Evolutionary conservation across 257 asterid species (phyloP), one percentile per base, ranked within the genome.

Genomic region (Solanum medicagineum): DNA sequence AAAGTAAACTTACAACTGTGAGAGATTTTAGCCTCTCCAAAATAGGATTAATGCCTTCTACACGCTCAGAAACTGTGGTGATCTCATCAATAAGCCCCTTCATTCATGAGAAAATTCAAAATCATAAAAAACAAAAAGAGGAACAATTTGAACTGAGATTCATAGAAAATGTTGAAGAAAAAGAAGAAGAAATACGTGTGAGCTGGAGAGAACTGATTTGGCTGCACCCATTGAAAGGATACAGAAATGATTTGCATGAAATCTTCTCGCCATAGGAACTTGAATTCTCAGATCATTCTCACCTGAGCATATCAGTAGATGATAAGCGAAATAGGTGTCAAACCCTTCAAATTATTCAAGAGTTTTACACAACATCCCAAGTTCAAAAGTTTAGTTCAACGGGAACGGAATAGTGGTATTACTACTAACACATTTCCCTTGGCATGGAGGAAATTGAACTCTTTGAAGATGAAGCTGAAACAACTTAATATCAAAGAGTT

Each of bases 11-110:
- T 88, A 97, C 98, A 79, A 92, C 91, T 90, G 90, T 86, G 60
- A 95, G 97, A 88, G 98, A 94, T 87, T 91, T 90, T 56, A 97
- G 95, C 92, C 89, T 92, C 90, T 95, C 91, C 8, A 97, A 77
- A 47, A 94, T 85, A 51, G 98, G 98, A 90, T 95, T 98, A 57
- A 87, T 88, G 85, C 84, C 92, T 86, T 91, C 91, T 17, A 92
- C 66, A 36, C 93, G 96, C 90, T 93, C 97, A 56, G 98, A 93
- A 49, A 96, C 95, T 10, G 98, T 94, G 83, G 99, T 96, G 87
- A 96, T 94, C 87, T 88, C 97, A 80, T 93, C 97, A 66, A 81
- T 91, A 85, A 91, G 85, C 81, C 90, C 87, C 94, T 91, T 85
- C 68, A 66, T 57, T 53, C 65, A 85, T 7, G 47, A 51, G 24